A percentile compares a stretch with the other conserved stretches of the same genome.
Conservation (phyloP, 2,329 filamentous ascomycete species). For the Diaporthe australafricana region DNA sequence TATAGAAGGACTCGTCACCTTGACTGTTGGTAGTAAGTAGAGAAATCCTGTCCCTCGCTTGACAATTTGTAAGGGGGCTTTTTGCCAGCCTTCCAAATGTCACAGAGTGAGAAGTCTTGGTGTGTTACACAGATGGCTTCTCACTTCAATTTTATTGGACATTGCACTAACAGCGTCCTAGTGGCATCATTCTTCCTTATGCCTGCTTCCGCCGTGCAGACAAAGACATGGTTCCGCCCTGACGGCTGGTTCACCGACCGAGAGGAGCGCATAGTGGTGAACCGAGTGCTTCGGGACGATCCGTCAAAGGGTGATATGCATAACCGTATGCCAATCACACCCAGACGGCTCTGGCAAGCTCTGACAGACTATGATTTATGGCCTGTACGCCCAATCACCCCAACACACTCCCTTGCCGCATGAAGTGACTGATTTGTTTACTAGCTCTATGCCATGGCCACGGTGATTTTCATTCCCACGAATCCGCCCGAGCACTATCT, state of each 20-base stretch:
- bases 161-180: background rate
- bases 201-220: constrained; percentile 60
- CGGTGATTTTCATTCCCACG: constrained; percentile 56
- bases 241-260: constrained; percentile 69
- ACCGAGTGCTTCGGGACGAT: constrained; percentile 68
- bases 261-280: constrained; percentile 69
- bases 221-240: constrained; percentile 60
- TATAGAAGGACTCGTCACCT: background rate
- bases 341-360: constrained; percentile 58
- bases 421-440: background rate
- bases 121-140: too few species aligned
- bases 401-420: constrained; percentile 46
- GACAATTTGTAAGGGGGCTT: too few species aligned
- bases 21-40: background rate
- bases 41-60: too few species aligned
- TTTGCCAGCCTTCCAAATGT: too few species aligned
- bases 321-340: constrained; percentile 64
- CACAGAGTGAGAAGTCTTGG: too few species aligned
- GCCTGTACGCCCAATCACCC: constrained; percentile 63
- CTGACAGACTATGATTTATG: constrained; percentile 68
- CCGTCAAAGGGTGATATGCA: constrained; percentile 67
- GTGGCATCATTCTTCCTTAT: constrained; percentile 64
- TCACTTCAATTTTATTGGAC: too few species aligned
- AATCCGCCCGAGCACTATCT: constrained; percentile 60
- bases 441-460: constrained; percentile 17